These are phyloP conservation scores for Diplodia sapinea DNA, from an alignment of 2,329 filamentous ascomycete genomes.

Conservation along the genomic window DNA sequence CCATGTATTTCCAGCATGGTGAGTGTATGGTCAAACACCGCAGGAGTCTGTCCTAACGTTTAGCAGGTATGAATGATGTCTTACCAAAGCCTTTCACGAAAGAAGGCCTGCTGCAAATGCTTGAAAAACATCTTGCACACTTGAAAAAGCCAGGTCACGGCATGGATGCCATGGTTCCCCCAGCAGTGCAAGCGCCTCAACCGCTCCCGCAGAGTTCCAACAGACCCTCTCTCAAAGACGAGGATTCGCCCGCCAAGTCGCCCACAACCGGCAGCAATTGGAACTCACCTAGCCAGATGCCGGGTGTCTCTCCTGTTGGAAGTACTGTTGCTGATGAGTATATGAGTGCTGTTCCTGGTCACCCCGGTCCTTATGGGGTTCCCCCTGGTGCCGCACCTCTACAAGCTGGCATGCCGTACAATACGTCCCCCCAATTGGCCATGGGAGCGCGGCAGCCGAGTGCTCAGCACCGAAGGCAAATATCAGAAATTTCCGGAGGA, in stretches of 20 bases:
- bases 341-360: conserved; percentile 52
- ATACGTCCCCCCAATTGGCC: conserved; percentile 46
- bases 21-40: conserved; percentile 46
- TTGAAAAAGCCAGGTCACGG: conserved; percentile 68
- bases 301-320: conserved; percentile 63
- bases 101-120: conserved; percentile 75
- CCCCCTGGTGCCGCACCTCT: conserved; percentile 36
- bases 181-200: conserved; percentile 50
- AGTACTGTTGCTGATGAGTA: conserved; percentile 55
- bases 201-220: conserved; percentile 48
- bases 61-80: conserved; percentile 92
- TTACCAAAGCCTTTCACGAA: conserved; percentile 96
- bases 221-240: conserved; percentile 65
- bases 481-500: conserved; percentile 65
- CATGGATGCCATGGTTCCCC: conserved; percentile 57
- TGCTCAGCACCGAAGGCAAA: conserved; percentile 59
- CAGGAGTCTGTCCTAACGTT: background rate
- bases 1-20: conserved; percentile 97
- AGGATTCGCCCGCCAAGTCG: conserved; percentile 67
- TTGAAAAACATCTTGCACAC: conserved; percentile 87
- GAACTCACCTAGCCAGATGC: conserved; percentile 66
- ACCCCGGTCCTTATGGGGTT: conserved; percentile 48
- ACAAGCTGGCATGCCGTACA: conserved; percentile 48
- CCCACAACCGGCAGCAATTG: conserved; percentile 66
- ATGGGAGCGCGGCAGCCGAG: conserved; percentile 43